phyloP scores from a whole-genome alignment of 179 eudicot genomes.

The Carnegiea gigantea region DNA sequence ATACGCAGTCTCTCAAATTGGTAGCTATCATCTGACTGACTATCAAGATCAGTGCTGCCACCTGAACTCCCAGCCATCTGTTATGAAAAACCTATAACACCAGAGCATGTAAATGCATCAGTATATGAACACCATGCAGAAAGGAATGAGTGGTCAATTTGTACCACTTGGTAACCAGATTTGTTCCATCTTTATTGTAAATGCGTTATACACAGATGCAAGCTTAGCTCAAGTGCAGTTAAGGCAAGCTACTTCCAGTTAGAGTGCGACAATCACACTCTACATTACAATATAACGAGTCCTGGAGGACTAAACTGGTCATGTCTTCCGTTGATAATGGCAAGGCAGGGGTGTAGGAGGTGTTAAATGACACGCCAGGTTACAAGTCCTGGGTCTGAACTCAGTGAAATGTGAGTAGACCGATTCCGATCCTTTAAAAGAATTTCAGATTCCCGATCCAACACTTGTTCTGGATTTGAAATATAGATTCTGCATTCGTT shows the following conservation, averaged over 20 bases:
- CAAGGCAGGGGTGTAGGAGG: background rate
- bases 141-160: background rate
- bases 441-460: too few relatives aligned
- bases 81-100: constrained; percentile 31
- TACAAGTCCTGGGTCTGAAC: background rate
- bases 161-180: background rate
- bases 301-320: background rate
- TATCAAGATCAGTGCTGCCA: constrained; percentile 56
- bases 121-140: background rate
- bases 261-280: background rate
- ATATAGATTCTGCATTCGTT: too few relatives aligned
- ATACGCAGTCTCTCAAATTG: constrained; percentile 62
- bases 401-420: background rate
- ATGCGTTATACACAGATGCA: too few relatives aligned
- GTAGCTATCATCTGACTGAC: constrained; percentile 71
- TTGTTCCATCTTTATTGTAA: too few relatives aligned
- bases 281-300: too few relatives aligned
- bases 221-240: background rate
- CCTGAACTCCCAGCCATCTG: constrained; percentile 81
- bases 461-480: background rate
- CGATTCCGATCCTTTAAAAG: background rate
- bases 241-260: background rate
- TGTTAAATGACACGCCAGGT: background rate
- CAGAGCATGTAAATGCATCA: constrained; percentile 11
- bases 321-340: background rate